Evolutionary conservation across 306 rosid species (phyloP).

Genomic region (Hippophae gyantsensis): DNA sequence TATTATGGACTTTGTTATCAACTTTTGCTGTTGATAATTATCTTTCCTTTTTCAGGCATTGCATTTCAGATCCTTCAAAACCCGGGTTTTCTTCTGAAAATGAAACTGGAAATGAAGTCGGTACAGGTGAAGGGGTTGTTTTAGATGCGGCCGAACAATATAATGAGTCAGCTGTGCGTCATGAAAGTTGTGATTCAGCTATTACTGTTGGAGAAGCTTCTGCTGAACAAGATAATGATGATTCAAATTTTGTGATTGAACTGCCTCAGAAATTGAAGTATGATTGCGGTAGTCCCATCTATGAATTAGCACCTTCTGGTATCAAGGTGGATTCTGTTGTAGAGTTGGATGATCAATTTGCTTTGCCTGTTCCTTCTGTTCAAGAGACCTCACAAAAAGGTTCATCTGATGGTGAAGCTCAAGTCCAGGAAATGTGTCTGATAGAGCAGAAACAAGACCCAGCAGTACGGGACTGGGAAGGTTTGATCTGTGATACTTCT

Average conservation of each 20-base stretch:
- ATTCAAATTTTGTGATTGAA: constrained; percentile 34
- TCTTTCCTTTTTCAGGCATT: constrained; percentile 20
- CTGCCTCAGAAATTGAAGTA: constrained; percentile 30
- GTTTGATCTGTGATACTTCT: constrained; percentile 11
- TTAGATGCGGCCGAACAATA: constrained; percentile 27
- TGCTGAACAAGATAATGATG: constrained; percentile 27
- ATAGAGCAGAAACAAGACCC: constrained; percentile 9
- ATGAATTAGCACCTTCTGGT: constrained; percentile 5
- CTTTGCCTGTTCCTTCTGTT: not conserved
- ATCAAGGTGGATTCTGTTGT: not conserved
- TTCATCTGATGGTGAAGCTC: constrained; percentile 15
- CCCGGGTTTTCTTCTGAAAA: constrained; percentile 1
- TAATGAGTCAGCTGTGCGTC: constrained; percentile 24
- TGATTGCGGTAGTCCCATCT: constrained; percentile 21
- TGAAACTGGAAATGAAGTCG: constrained; percentile 2
- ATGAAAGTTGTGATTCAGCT: constrained; percentile 25
- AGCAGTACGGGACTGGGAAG: constrained; percentile 13
- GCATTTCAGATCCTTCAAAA: constrained; percentile 8
- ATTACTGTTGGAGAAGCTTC: constrained; percentile 31
- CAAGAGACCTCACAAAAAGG: constrained; percentile 9
- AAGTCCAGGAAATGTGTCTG: constrained; percentile 10
- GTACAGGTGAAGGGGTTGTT: constrained; percentile 9
- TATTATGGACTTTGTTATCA: not conserved
- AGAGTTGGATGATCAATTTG: not conserved
- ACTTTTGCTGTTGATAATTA: not conserved